Base-by-base conservation (phyloP, 306 rosid species). In the Rosa chinensis region DNA sequence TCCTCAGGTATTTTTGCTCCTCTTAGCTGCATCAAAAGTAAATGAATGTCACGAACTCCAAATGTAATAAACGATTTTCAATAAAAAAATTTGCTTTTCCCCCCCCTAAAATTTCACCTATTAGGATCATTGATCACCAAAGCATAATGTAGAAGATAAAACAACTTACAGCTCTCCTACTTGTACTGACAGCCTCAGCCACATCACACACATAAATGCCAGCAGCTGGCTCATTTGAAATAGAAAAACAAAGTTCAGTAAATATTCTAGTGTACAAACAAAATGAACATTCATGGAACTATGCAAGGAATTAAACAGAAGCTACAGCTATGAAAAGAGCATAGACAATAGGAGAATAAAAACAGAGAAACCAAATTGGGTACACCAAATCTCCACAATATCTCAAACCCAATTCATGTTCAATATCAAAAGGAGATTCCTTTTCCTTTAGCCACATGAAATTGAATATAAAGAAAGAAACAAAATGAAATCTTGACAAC, bases 1-100 rank as follows among this genome's bases (percentile, higher is more conserved):
- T 89, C 91, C 80, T 91, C 97, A 43, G 99, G 97, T 89, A 94
- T 72, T 89, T 94, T 94, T 5, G 92, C 84, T 74, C 89, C 92
- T 84, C 92, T 80, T 49, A 89, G 80, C 92, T 89, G 92, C 82
- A 78, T 72, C 75, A 83, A 67, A 62, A 61, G 16, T 14, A 78
- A 78, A 63, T 21, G 28, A 73, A 21, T 47, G 47, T 79, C 52
- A 66, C 28, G 17, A 70, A 49, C 21, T n/a, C 14, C 10, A n/a
- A 35, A 62, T 23, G 20, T 73, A 43, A 48, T 39, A 59, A 43
- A 23, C 25, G n/a, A 32, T 56, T 67, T 66, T 6, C 13, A 16
- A 18, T 21, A 43, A 10, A 71, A 21, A 4, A 11, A 2, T n/a
- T 39, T 39, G 20, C 1, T 48, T 11, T 13, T 59, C 1, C 39